Conservation (phyloP, 2,329 filamentous ascomycete genomes). For the Neonectria coccinea region DNA sequence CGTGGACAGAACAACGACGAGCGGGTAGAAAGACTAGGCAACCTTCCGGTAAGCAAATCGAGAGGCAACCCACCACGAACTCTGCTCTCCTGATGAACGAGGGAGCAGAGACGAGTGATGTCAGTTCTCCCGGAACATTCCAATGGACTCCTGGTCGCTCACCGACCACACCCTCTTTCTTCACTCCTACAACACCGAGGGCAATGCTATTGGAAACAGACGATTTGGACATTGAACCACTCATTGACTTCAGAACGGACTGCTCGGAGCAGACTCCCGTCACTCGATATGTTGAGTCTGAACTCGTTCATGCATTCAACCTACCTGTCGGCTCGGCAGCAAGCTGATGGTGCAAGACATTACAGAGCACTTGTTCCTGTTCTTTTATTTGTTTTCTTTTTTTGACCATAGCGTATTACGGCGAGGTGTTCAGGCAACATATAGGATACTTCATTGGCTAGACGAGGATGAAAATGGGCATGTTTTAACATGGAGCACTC, state of each 20-base stretch:
- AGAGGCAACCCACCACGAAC: neutral
- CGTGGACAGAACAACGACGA: neutral
- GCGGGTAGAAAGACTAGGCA: neutral
- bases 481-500: neutral
- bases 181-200: slow-evolving; percentile 47
- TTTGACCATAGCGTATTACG: neutral
- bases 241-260: slow-evolving; percentile 11
- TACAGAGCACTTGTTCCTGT: neutral
- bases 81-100: slow-evolving; percentile 17
- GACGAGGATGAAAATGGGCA: neutral
- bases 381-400: neutral
- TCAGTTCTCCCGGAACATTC: slow-evolving; percentile 25
- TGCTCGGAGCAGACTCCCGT: slow-evolving; percentile 11
- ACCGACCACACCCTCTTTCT: slow-evolving; percentile 35
- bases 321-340: neutral
- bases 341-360: neutral
- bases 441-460: neutral
- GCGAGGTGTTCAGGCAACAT: neutral
- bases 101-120: slow-evolving; percentile 33
- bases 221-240: slow-evolving; percentile 20
- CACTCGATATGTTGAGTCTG: neutral
- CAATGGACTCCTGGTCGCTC: slow-evolving; percentile 32
- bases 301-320: neutral
- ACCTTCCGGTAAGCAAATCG: neutral
- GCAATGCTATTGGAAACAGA: slow-evolving; percentile 40